Base-by-base conservation (phyloP, 345 rosid species). In the Viola odorata region DNA sequence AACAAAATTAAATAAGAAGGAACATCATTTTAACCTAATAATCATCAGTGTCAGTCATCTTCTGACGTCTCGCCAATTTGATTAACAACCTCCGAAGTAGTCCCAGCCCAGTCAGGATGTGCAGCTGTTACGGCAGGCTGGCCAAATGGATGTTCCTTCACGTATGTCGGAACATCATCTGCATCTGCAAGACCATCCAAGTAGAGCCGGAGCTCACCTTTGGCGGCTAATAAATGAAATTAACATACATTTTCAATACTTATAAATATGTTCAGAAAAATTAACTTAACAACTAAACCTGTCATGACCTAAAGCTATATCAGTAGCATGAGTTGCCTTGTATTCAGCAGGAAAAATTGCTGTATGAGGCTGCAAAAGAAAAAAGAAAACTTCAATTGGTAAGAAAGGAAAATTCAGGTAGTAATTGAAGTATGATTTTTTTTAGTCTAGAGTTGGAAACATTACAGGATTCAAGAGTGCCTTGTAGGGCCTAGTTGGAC, bases 401-500 rank as follows among this genome's bases (percentile, higher is more conserved):
- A 9, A 1, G 1, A 5, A 8, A 14, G 49, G 13, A 12, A 44
- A 17, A 32, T 45, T 4, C 4, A 12, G 12, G 0, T 36, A 32
- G 13, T 1, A 23, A 23, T 37, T 16, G 4, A n/a, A n/a, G n/a
- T n/a, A n/a, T n/a, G n/a, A n/a, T n/a, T n/a, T n/a, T n/a, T n/a
- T n/a, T n/a, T n/a, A n/a, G n/a, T n/a, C n/a, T n/a, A 3, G 8
- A 5, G 0, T 13, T 16, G 38, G 16, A 8, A n/a, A 32, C 8
- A 53, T 62, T 82, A 84, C 89, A 44, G 85, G 82, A 71, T 82
- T 82, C 0, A 74, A 62, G n/a, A 84, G 76, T 54, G 82, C 76
- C 69, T 73, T 80, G 58, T 80, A 72, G 1, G 88, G 79, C 3
- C 70, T 67, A 53, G n/a, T n/a, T n/a, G n/a, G n/a, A n/a, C n/a